Percentiles rank a stretch among this genome's conserved stretches.
Conservation (phyloP, 495 filamentous ascomycete species). For the Lentithecium fluviatile region DNA sequence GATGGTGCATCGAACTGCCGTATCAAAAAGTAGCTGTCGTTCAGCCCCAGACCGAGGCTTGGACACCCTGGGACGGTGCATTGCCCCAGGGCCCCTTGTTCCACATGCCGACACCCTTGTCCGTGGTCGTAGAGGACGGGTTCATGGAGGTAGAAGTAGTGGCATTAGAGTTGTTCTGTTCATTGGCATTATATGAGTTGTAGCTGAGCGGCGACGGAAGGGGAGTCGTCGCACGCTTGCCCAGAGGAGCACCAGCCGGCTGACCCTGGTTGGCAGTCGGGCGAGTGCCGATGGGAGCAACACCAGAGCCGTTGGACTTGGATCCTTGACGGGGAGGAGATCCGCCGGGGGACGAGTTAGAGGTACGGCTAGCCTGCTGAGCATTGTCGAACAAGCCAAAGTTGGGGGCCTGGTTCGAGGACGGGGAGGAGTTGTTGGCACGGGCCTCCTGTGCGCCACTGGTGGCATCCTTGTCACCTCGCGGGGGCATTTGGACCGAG, state of each 20-base stretch:
- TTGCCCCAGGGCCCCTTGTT: slow-evolving; percentile 46
- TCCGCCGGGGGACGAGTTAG: slow-evolving; percentile 85
- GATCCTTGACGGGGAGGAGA: slow-evolving; percentile 71
- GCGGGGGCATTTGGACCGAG: slow-evolving; percentile 44
- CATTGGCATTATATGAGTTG: slow-evolving; percentile 60
- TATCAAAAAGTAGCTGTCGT: slow-evolving; percentile 7
- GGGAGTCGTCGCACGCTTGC: slow-evolving; percentile 86
- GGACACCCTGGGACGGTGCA: slow-evolving; percentile 38
- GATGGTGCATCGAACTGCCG: slow-evolving; percentile 37
- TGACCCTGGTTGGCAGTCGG: slow-evolving; percentile 59
- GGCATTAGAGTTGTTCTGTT: slow-evolving; percentile 44
- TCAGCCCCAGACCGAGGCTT: slow-evolving; percentile 48
- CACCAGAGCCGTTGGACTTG: slow-evolving; percentile 60
- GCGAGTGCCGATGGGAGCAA: slow-evolving; percentile 92
- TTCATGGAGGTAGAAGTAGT: slow-evolving; percentile 63
- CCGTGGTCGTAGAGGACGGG: slow-evolving; percentile 42
- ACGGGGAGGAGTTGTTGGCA: slow-evolving; percentile 83
- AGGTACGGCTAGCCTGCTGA: slow-evolving; percentile 81
- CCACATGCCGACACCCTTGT: slow-evolving; percentile 41
- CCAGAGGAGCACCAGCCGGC: slow-evolving; percentile 62
- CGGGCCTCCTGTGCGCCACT: slow-evolving; percentile 62
- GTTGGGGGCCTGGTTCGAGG: slow-evolving; percentile 61
- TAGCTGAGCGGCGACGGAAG: slow-evolving; percentile 85
- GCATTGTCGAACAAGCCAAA: slow-evolving; percentile 67
- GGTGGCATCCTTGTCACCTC: slow-evolving; percentile 43